These are phyloP conservation scores for Fusarium neocosmosporiellum DNA, from an alignment of 2,329 filamentous ascomycete genomes.

Conservation along the genomic window DNA sequence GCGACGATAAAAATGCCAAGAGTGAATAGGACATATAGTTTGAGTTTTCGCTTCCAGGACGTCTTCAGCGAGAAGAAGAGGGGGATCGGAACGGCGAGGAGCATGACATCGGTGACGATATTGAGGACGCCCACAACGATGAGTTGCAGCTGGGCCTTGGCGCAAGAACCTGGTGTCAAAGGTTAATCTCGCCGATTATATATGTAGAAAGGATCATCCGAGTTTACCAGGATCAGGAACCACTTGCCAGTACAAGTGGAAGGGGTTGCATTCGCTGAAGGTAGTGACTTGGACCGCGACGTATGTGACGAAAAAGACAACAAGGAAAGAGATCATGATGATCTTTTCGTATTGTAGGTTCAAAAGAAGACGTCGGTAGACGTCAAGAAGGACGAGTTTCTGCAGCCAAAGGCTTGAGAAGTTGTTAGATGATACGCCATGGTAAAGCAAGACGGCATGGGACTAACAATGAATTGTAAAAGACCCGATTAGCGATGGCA, in stretches of 20 bases:
- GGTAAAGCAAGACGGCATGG: not conserved
- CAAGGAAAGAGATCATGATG: slow-evolving; percentile 23
- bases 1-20: slow-evolving; percentile 54
- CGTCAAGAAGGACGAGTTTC: slow-evolving; percentile 32
- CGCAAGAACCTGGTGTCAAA: slow-evolving; percentile 11
- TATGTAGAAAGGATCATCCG: not conserved
- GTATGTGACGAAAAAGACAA: slow-evolving; percentile 30
- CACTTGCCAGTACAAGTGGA: slow-evolving; percentile 36
- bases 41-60: slow-evolving; percentile 45
- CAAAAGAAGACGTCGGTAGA: slow-evolving; percentile 29
- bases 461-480: slow-evolving; percentile 30
- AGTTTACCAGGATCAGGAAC: slow-evolving; percentile 25
- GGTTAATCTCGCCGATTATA: not conserved
- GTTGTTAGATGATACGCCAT: not conserved
- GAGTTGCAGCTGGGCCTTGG: slow-evolving; percentile 33
- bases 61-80: slow-evolving; percentile 45
- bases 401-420: slow-evolving; percentile 32
- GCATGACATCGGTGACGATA: slow-evolving; percentile 45
- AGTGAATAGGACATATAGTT: slow-evolving; percentile 49
- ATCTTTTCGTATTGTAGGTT: slow-evolving; percentile 19
- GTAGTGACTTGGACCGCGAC: slow-evolving; percentile 26
- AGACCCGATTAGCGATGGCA: slow-evolving; percentile 21
- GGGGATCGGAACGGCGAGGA: slow-evolving; percentile 40
- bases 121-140: slow-evolving; percentile 37
- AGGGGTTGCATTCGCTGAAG: slow-evolving; percentile 30